Percentiles rank a stretch among this genome's conserved stretches.
These are phyloP conservation scores for Russula olivacea DNA, from an alignment of 768 basidiomycete species.

Conservation along the genomic window DNA sequence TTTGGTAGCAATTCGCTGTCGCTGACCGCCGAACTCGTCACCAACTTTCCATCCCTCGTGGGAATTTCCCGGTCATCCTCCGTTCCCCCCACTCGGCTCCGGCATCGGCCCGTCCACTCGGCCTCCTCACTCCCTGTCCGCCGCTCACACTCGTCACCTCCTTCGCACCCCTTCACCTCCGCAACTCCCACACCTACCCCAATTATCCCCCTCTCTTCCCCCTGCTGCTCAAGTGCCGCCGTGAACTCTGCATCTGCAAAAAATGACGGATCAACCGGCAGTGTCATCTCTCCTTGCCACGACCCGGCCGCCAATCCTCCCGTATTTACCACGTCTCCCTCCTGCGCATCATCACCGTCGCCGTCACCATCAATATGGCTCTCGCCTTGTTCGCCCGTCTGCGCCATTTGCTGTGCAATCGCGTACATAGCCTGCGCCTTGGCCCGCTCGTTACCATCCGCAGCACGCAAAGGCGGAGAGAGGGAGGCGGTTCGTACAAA, in stretches of 20 bases:
- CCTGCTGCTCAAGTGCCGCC: conserved; percentile 46
- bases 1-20: conserved; percentile 21
- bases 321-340: conserved; percentile 31
- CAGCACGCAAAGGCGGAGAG: conserved; percentile 28
- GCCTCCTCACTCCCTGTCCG: neutral
- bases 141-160: neutral
- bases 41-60: conserved; percentile 19
- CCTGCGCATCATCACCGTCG: conserved; percentile 26
- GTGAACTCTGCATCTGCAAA: conserved; percentile 50
- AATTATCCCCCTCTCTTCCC: conserved; percentile 33
- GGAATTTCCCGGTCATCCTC: conserved; percentile 11
- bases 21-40: conserved; percentile 16
- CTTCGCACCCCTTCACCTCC: conserved; percentile 19
- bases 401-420: conserved; percentile 62
- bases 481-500: conserved; percentile 48
- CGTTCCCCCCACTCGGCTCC: neutral
- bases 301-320: conserved; percentile 33
- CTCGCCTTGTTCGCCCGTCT: conserved; percentile 35
- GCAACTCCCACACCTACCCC: conserved; percentile 30
- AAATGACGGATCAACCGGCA: conserved; percentile 48
- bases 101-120: conserved; percentile 1
- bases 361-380: conserved; percentile 22
- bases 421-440: conserved; percentile 62
- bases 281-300: conserved; percentile 35
- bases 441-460: conserved; percentile 33